Percentiles rank a stretch among this genome's conserved stretches.
phyloP scores from a whole-genome alignment of 1,139 yeast species.

The Geotrichum europaeum region DNA sequence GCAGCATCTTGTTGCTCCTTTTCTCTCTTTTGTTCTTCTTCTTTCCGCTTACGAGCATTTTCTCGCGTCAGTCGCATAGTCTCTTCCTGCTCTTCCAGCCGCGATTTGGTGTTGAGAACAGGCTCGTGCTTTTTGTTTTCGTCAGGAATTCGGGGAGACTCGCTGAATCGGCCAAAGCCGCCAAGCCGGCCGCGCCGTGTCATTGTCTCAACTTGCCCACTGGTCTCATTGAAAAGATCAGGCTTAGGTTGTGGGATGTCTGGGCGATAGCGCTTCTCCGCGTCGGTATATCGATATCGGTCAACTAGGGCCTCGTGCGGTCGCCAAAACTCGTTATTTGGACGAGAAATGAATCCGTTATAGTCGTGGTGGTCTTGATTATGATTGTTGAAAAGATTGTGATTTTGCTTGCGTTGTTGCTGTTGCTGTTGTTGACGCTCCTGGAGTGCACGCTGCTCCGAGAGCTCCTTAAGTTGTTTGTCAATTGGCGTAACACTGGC shows the following conservation, averaged over 20 bases:
- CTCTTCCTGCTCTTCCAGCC: slow-evolving; percentile 31
- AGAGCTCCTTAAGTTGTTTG: slow-evolving; percentile 28
- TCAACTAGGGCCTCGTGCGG: slow-evolving; percentile 20
- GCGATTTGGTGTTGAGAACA: neutral
- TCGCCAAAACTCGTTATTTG: slow-evolving; percentile 3
- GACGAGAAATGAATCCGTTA: neutral
- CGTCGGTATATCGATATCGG: slow-evolving; percentile 29
- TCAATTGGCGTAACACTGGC: slow-evolving; percentile 26
- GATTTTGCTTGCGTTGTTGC: slow-evolving; percentile 17
- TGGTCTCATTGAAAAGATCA: slow-evolving; percentile 32
- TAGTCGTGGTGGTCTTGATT: slow-evolving; percentile 8
- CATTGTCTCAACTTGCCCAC: slow-evolving; percentile 29
- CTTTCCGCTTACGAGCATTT: slow-evolving; percentile 23
- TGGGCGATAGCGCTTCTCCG: slow-evolving; percentile 29
- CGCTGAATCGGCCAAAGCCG: neutral
- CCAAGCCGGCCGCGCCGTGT: neutral
- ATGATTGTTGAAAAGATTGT: slow-evolving; percentile 4
- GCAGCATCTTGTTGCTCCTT: slow-evolving; percentile 30
- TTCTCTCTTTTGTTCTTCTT: slow-evolving; percentile 32
- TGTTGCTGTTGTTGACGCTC: slow-evolving; percentile 19
- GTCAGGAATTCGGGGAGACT: neutral
- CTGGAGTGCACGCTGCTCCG: slow-evolving; percentile 18
- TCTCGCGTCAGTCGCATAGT: slow-evolving; percentile 27
- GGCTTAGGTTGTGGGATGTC: slow-evolving; percentile 27
- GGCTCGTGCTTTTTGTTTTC: neutral